phyloP scores from a whole-genome alignment of 2,329 filamentous ascomycete genomes.

The Colletotrichum neosansevieriae region DNA sequence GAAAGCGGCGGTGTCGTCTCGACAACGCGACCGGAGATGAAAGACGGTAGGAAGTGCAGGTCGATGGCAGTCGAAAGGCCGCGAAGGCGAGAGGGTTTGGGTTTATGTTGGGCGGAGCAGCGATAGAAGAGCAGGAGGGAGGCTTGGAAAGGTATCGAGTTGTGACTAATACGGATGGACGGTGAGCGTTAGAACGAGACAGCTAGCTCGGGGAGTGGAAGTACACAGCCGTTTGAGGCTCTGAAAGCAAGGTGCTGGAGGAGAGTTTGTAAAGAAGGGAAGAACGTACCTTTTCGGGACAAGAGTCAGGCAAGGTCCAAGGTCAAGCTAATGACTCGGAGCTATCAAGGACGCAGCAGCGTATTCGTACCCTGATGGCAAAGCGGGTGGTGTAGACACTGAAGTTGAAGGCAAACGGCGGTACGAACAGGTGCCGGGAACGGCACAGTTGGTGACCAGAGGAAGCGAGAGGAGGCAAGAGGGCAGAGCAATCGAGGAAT shows the following conservation, averaged over 20 bases:
- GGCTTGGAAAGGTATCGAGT: slow-evolving; percentile 17
- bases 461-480: slow-evolving; percentile 4
- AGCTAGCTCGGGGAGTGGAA: slow-evolving; percentile 19
- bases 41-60: neutral
- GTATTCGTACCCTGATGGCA: slow-evolving; percentile 26
- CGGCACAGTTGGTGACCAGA: slow-evolving; percentile 4
- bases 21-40: slow-evolving; percentile 10
- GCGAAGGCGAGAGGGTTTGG: slow-evolving; percentile 12
- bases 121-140: slow-evolving; percentile 17
- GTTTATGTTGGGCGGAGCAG: slow-evolving; percentile 11
- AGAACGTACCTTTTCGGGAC: slow-evolving; percentile 31
- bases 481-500: slow-evolving; percentile 34
- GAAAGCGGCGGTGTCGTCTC: slow-evolving; percentile 26
- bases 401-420: slow-evolving; percentile 25
- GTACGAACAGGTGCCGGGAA: slow-evolving; percentile 12
- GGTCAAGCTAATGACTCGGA: slow-evolving; percentile 44
- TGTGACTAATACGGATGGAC: slow-evolving; percentile 39
- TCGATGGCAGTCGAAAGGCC: slow-evolving; percentile 10
- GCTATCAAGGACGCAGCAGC: slow-evolving; percentile 21
- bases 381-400: neutral
- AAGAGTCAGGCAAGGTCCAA: slow-evolving; percentile 40
- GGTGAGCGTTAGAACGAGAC: slow-evolving; percentile 33
- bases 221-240: slow-evolving; percentile 35
- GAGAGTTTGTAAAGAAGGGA: slow-evolving; percentile 21
- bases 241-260: slow-evolving; percentile 3